These are phyloP conservation scores for Trichoderma endophyticum DNA, from an alignment of 2,329 filamentous ascomycete species.

Conservation along the genomic window DNA sequence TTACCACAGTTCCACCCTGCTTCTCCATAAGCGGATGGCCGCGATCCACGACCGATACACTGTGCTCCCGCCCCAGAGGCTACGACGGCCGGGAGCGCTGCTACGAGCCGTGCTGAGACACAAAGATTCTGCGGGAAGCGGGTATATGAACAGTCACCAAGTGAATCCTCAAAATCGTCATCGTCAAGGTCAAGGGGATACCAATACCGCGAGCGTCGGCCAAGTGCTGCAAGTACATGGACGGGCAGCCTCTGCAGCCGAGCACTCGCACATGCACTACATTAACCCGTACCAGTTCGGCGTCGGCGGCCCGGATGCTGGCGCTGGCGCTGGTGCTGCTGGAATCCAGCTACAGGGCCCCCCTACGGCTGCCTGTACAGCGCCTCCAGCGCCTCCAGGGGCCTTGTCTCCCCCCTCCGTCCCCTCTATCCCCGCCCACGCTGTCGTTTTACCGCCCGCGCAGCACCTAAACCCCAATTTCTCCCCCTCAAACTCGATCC, in stretches of 20 bases:
- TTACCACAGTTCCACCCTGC: not conserved
- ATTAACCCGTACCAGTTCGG: not conserved
- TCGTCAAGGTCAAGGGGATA: not conserved
- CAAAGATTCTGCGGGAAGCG: constrained; percentile 15
- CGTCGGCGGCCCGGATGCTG: constrained; percentile 1
- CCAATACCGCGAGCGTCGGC: not conserved
- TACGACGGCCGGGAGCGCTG: constrained; percentile 19
- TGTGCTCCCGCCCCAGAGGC: constrained; percentile 18
- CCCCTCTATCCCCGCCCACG: constrained; percentile 2
- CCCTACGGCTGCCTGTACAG: constrained; percentile 1
- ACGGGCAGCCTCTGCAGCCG: not conserved
- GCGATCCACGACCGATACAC: constrained; percentile 17
- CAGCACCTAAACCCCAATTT: constrained; percentile 16
- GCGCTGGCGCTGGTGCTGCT: not conserved
- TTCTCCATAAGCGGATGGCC: constrained; percentile 17
- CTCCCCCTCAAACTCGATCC: constrained; percentile 13
- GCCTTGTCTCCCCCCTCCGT: not conserved
- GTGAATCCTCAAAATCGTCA: not conserved
- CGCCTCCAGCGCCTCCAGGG: constrained; percentile 4
- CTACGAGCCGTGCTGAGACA: constrained; percentile 18
- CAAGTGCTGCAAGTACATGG: not conserved
- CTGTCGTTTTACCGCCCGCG: constrained; percentile 4
- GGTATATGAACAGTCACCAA: not conserved
- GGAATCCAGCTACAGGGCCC: not conserved
- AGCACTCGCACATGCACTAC: not conserved